phyloP scores from a whole-genome alignment of 108 stramenopile species.

The Mayamaea pseudoterrestris region DNA sequence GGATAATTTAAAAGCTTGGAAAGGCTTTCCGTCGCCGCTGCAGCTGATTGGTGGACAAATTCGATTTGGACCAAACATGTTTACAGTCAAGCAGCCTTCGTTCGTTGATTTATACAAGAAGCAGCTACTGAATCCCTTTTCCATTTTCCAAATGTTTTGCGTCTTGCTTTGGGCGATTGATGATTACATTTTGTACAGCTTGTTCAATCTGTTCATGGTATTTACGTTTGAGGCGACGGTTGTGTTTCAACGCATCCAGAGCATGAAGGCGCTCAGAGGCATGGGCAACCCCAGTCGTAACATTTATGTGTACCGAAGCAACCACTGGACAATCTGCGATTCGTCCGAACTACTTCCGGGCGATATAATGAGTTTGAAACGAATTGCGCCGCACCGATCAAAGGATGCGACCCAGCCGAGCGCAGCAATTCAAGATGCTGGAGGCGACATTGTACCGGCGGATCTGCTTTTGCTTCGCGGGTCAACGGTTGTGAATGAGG shows the following conservation, averaged over 20 bases:
- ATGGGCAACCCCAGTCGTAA: slow-evolving; percentile 67
- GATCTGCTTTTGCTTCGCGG: slow-evolving; percentile 84
- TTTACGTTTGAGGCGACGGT: slow-evolving; percentile 87
- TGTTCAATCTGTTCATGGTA: slow-evolving; percentile 92
- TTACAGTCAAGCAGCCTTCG: slow-evolving; percentile 77
- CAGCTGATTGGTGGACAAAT: slow-evolving; percentile 59
- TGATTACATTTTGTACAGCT: slow-evolving; percentile 88
- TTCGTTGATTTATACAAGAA: slow-evolving; percentile 90
- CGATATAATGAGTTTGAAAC: slow-evolving; percentile 83
- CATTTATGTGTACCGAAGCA: slow-evolving; percentile 64
- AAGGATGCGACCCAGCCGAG: slow-evolving; percentile 6
- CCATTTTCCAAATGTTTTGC: slow-evolving; percentile 89
- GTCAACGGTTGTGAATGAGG: slow-evolving; percentile 89
- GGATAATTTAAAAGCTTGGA: slow-evolving; percentile 56
- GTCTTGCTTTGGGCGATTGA: slow-evolving; percentile 91
- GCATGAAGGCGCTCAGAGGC: slow-evolving; percentile 45
- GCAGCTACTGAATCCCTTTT: slow-evolving; percentile 87
- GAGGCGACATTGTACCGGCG: slow-evolving; percentile 88
- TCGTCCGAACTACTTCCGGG: slow-evolving; percentile 83
- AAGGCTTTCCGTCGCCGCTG: slow-evolving; percentile 41
- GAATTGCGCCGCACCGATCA: slow-evolving; percentile 33
- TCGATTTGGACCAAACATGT: slow-evolving; percentile 83
- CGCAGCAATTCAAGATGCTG: slow-evolving; percentile 34
- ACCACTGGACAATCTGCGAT: slow-evolving; percentile 53
- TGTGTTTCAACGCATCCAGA: slow-evolving; percentile 77